Conservation (phyloP, 306 rosid genomes). For the Pterocarpus santalinus region DNA sequence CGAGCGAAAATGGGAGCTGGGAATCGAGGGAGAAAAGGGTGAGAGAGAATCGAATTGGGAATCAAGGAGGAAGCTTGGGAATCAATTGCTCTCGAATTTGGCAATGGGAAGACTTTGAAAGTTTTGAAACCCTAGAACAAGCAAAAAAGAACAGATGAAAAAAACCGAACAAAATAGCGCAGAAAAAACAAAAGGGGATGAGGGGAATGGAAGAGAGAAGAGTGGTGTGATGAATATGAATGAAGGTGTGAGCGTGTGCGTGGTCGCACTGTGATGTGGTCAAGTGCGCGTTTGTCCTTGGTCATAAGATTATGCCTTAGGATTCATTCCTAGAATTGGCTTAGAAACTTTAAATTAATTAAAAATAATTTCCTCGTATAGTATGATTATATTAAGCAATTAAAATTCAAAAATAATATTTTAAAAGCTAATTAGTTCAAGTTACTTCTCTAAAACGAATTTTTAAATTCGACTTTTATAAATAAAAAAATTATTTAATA, state of each 20-base stretch:
- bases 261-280: constrained; percentile 24
- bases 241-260: neutral
- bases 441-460: too few relatives aligned
- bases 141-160: neutral
- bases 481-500: too few relatives aligned
- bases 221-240: constrained; percentile 30
- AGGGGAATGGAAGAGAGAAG: neutral
- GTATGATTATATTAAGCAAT: too few relatives aligned
- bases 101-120: constrained; percentile 40
- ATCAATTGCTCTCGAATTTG: constrained; percentile 7
- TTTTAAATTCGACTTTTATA: too few relatives aligned
- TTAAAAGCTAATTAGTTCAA: too few relatives aligned
- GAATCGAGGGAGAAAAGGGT: constrained; percentile 1
- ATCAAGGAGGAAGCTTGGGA: neutral
- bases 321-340: constrained; percentile 43
- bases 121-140: constrained; percentile 53
- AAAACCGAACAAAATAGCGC: neutral
- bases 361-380: too few relatives aligned
- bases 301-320: constrained; percentile 6
- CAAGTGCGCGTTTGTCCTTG: constrained; percentile 53
- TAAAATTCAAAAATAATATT: too few relatives aligned
- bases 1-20: neutral
- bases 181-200: constrained; percentile 9
- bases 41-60: constrained; percentile 30
- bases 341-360: too few relatives aligned